Percentiles rank a stretch among this genome's conserved stretches.
Conservation (phyloP, 495 filamentous ascomycete species). For the Extremus antarcticus region DNA sequence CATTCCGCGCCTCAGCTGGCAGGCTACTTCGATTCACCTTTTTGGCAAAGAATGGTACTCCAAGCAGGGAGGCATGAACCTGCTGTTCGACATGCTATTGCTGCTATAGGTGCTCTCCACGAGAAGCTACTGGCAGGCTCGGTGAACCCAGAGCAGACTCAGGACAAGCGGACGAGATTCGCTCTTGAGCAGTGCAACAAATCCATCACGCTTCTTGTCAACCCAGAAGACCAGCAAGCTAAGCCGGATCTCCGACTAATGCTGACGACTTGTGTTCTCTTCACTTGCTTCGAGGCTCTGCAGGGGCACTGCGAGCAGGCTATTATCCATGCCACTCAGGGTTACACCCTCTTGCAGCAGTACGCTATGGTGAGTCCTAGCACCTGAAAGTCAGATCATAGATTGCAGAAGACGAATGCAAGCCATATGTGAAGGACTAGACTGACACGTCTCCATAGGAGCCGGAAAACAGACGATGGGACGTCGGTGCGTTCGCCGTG, state of each 20-base stretch:
- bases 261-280: slow-evolving; percentile 12
- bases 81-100: slow-evolving; percentile 15
- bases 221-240: background rate
- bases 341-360: slow-evolving; percentile 9
- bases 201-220: slow-evolving; percentile 10
- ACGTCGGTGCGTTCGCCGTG: slow-evolving; percentile 5
- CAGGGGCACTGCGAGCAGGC: slow-evolving; percentile 15
- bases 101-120: slow-evolving; percentile 17
- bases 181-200: slow-evolving; percentile 18
- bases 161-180: background rate
- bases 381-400: no score
- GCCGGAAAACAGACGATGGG: background rate
- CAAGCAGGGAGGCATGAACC: slow-evolving; percentile 13
- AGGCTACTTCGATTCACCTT: slow-evolving; percentile 16
- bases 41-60: slow-evolving; percentile 17
- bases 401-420: no score
- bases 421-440: background rate
- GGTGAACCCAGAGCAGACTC: background rate
- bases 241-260: slow-evolving; percentile 9
- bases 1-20: slow-evolving; percentile 18
- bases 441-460: background rate
- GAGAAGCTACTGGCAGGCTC: slow-evolving; percentile 14
- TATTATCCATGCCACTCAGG: slow-evolving; percentile 10
- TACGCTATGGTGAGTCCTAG: background rate
- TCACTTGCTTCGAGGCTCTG: slow-evolving; percentile 17